Evolutionary conservation across 192 early-diverging fungal species (phyloP).

Genomic region (Umbelopsis isabellina): DNA sequence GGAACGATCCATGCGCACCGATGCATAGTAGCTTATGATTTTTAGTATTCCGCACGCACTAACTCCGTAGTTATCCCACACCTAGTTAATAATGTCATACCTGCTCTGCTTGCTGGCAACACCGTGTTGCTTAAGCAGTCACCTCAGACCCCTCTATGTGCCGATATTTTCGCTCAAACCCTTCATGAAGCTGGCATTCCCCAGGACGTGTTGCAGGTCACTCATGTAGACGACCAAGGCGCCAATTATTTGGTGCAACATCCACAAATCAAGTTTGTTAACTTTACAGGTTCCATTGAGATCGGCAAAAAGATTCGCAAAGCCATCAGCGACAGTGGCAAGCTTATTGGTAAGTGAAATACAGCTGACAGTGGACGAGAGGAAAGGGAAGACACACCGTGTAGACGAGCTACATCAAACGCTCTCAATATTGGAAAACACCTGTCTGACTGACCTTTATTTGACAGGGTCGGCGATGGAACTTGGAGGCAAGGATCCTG

Average conservation of each 20-base stretch:
- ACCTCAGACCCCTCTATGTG: slow-evolving; percentile 79
- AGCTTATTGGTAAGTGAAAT: slow-evolving; percentile 58
- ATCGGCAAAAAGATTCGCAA: slow-evolving; percentile 65
- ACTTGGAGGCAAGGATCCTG: slow-evolving; percentile 86
- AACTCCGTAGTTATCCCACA: slow-evolving; percentile 1
- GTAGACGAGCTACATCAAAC: slow-evolving; percentile 7
- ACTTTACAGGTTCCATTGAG: slow-evolving; percentile 80
- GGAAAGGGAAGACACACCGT: slow-evolving; percentile 1
- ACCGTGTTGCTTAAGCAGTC: slow-evolving; percentile 78
- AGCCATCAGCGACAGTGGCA: slow-evolving; percentile 47
- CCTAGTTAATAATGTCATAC: slow-evolving; percentile 76
- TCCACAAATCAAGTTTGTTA: slow-evolving; percentile 65
- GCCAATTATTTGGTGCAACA: slow-evolving; percentile 57
- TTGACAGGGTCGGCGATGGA: slow-evolving; percentile 69
- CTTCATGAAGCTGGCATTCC: slow-evolving; percentile 73
- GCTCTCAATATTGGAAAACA: no score
- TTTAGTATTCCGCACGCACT: neutral
- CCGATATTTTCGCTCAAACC: slow-evolving; percentile 66
- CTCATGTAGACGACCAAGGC: slow-evolving; percentile 54
- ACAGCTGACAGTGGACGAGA: neutral
- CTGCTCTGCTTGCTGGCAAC: slow-evolving; percentile 80
- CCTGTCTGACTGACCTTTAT: neutral
- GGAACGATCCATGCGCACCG: no score
- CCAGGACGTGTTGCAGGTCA: slow-evolving; percentile 64
- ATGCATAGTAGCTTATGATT: no score